A percentile compares a stretch with the other conserved stretches of the same genome.
phyloP scores from a whole-genome alignment of 768 basidiomycete species.

The Saitozyma podzolica region DNA sequence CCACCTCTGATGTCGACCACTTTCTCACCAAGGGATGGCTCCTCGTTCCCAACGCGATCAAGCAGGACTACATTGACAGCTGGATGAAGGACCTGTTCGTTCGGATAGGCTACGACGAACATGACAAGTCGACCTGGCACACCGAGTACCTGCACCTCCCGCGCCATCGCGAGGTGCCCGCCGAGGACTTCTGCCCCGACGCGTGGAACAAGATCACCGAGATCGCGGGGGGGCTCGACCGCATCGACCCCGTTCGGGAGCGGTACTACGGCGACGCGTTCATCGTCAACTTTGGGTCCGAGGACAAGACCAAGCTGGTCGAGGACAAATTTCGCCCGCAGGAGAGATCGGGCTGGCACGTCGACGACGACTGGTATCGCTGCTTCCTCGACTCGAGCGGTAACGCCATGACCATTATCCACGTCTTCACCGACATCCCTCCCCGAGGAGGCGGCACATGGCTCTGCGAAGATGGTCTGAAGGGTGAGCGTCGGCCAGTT shows the following conservation, averaged over 20 bases:
- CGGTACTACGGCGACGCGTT: slow-evolving; percentile 27
- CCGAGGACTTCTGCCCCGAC: slow-evolving; percentile 21
- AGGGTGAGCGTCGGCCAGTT: slow-evolving; percentile 1
- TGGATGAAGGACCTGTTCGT: slow-evolving; percentile 28
- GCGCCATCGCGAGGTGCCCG: slow-evolving; percentile 23
- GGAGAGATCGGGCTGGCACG: slow-evolving; percentile 22
- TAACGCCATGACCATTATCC: slow-evolving; percentile 28
- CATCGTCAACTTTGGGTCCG: slow-evolving; percentile 28
- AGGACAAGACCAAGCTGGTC: slow-evolving; percentile 7
- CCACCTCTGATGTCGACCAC: slow-evolving; percentile 2
- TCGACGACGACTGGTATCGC: slow-evolving; percentile 29
- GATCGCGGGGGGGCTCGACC: slow-evolving; percentile 24
- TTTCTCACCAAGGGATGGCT: slow-evolving; percentile 29
- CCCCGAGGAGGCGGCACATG: slow-evolving; percentile 21
- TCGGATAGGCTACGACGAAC: slow-evolving; percentile 20
- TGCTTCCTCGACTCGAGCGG: slow-evolving; percentile 27
- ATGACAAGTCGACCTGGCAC: slow-evolving; percentile 23
- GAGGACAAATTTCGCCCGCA: slow-evolving; percentile 5
- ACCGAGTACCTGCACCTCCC: slow-evolving; percentile 13
- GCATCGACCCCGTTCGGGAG: slow-evolving; percentile 22
- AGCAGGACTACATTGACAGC: slow-evolving; percentile 14
- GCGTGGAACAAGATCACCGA: slow-evolving; percentile 27
- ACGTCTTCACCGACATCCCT: slow-evolving; percentile 30
- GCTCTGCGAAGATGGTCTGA: slow-evolving; percentile 25
- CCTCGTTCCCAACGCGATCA: slow-evolving; percentile 14